These are phyloP conservation scores for Heimioporus sp. DNA, from an alignment of 768 basidiomycete species.

Conservation along the genomic window DNA sequence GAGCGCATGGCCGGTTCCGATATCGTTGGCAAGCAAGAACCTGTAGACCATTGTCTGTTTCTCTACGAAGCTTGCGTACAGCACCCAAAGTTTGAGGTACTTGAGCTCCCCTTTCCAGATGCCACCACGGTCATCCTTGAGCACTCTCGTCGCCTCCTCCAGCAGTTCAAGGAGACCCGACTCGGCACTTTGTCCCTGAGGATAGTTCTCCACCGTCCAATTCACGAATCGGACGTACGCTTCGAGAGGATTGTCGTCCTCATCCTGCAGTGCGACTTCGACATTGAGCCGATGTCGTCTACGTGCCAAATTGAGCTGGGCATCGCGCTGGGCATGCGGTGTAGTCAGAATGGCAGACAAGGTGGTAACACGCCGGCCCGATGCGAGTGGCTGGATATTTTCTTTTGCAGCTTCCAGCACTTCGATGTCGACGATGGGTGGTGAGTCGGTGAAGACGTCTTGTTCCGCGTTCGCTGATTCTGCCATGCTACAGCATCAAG, in stretches of 20 bases:
- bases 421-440: constrained; percentile 72
- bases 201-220: constrained; percentile 94
- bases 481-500: constrained; percentile 13
- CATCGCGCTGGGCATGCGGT: constrained; percentile 74
- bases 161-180: constrained; percentile 90
- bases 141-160: constrained; percentile 85
- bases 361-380: constrained; percentile 76
- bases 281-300: constrained; percentile 70
- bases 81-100: constrained; percentile 92
- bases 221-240: constrained; percentile 83
- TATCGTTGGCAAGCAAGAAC: constrained; percentile 88
- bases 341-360: constrained; percentile 72
- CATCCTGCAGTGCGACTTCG: constrained; percentile 64
- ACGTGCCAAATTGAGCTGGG: constrained; percentile 62
- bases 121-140: constrained; percentile 74
- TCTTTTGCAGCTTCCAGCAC: constrained; percentile 82
- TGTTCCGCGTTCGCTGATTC: constrained; percentile 30
- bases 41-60: constrained; percentile 84
- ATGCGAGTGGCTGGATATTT: constrained; percentile 80
- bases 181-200: constrained; percentile 85
- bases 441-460: constrained; percentile 41
- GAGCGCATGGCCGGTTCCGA: constrained; percentile 76
- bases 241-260: constrained; percentile 82
- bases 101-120: constrained; percentile 77
- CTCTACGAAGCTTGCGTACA: constrained; percentile 92